Base-by-base conservation (phyloP, 345 rosid genomes). In the Pseudoturritis turrita region DNA sequence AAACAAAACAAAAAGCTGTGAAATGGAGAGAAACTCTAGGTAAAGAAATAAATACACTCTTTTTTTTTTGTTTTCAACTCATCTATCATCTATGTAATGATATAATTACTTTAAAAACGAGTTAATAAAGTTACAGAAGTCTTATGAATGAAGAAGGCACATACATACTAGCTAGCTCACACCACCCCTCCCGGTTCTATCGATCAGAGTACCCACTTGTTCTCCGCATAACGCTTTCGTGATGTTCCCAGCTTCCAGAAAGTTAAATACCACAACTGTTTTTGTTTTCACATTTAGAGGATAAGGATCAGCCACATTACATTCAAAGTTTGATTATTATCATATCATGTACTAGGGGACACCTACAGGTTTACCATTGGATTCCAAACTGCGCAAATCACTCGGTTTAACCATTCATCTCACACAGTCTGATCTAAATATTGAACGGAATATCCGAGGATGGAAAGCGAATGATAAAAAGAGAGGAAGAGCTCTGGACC, bases 151-250 rank as follows among this genome's bases (percentile, higher is more conserved):
- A 33, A 39, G 49, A 22, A 67, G 51, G 23, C 44, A 46, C 44
- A 26, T 31, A 5, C 35, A 15, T n/a, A n/a, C n/a, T 33, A 33
- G 25, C 35, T 66, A 66, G 29, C 70, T 61, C 44, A 68, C 74
- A 53, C 64, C 74, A 53, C 64, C 76, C 74, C 84, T 78, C 66
- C 83, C 91, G n/a, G 58, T 78, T 55, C 80, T 80, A 62, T 90
- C 97, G 62, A 92, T 90, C 76, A 88, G 62, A 7, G 96, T 93
- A 52, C 98, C 98, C 11, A 90, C 96, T 79, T 83, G 94, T 57
- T 90, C 91, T 45, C 98, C 98, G 28, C 96, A 88, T 56, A 92
- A 73, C 5, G 98, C 93, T 75, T 86, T 88, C 37, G 88, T 82
- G 73, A 92, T 87, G 76, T 90, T 90, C 58, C 96, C 98, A 62